Evolutionary conservation across 2,329 filamentous ascomycete species (phyloP), one percentile per base, ranked within the genome.

Genomic region (Neopestalotiopsis sp.): DNA sequence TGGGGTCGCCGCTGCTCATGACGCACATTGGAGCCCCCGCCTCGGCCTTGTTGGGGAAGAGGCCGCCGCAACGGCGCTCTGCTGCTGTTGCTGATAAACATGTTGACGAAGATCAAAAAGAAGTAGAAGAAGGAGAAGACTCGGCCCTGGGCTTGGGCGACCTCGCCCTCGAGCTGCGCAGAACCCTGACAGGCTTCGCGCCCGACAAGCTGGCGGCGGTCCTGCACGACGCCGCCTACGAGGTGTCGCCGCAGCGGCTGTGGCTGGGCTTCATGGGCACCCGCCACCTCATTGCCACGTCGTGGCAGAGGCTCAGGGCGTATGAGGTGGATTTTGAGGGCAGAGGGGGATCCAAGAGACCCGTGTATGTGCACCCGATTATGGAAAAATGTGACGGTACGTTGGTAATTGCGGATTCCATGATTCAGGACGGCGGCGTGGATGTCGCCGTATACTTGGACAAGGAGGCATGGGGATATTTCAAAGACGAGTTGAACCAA

Each of bases 251-350:
- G 0, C 84, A 86, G 74, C 77, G 85, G 5, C 70, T 86, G 17
- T 87, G 84, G 85, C 80, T 83, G 69, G 81, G 73, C 0, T 86
- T 86, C 66, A 67, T 85, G 6, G 85, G 84, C 0, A 68, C 71
- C 0, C 74, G 77, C 28, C 84, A 86, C 73, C 71, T 80, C 0
- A 70, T 86, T 3, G 80, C 82, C 3, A 86, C 84, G 5, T 82
- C 80, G 0, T 87, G 84, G 85, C 77, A 79, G 30, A 73, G 80
- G 38, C 67, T 78, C 14, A 75, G 75, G 24, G 73, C 80, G 9
- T 81, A 83, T 20, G 79, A 84, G 49, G 78, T 85, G 13, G 79
- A 83, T 13, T 86, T 86, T 71, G 67, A 70, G 2, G 63, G 66
- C 1, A 66, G 68, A 10, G 57, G 66, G 7, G 71, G 69, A 24